Evolutionary conservation across 345 rosid genomes (phyloP).

Genomic region (Syzygium jambos): DNA sequence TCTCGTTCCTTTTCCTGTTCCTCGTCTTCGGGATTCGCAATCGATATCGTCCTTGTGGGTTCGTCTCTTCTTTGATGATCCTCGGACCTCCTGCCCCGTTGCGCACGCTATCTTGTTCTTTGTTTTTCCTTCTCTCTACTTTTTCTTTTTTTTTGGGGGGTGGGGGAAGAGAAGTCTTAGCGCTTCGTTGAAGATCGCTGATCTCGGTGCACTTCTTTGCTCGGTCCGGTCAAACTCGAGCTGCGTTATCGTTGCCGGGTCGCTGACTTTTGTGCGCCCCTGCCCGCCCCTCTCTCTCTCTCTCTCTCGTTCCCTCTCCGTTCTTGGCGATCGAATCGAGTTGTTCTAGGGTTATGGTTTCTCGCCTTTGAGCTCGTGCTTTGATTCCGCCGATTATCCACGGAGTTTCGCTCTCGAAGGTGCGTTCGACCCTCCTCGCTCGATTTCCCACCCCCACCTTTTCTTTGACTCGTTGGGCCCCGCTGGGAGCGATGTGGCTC

Average conservation of each 20-base stretch:
- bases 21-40: not conserved
- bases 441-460: not conserved
- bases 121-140: not conserved
- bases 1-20: not conserved
- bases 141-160: not conserved
- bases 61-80: not conserved
- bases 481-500: not conserved
- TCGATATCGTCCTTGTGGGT: not conserved
- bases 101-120: not conserved
- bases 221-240: not conserved
- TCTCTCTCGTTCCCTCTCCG: not conserved
- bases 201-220: not conserved
- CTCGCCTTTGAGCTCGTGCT: not conserved
- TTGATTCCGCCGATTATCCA: constrained; percentile 17
- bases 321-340: not conserved
- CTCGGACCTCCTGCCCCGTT: not conserved
- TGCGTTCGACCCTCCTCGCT: constrained; percentile 1
- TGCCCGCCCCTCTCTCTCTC: not conserved
- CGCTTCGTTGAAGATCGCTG: not conserved
- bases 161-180: not conserved
- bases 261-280: not conserved
- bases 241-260: not conserved
- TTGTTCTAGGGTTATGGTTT: constrained; percentile 9
- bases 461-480: not conserved
- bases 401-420: constrained; percentile 63